Evolutionary conservation across 2,329 filamentous ascomycete genomes (phyloP), one percentile per base, ranked within the genome.

Genomic region (Elsinoe perseae): DNA sequence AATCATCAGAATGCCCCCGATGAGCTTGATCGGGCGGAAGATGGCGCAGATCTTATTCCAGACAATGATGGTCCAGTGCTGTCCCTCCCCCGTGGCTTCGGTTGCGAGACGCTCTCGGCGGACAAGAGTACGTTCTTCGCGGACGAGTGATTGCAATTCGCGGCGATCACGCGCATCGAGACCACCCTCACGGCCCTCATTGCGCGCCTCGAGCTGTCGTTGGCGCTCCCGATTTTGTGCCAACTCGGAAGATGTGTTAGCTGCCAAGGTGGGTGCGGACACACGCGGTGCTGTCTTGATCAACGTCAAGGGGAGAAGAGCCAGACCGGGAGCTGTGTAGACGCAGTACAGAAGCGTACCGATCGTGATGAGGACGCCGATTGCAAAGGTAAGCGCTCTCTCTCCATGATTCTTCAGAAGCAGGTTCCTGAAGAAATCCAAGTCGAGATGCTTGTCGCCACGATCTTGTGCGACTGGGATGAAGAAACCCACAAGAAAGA

Each of bases 401-500:
- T 97, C 92, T 59, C 90, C 91, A 69, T 91, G 87, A 68, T 95
- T 95, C 68, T 90, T 86, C 1, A 86, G 77, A 46, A 97, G 75
- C 9, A 97, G 76, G 56, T 82, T 82, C 74, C 87, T 92, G 81
- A 95, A 95, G 72, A 90, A 97, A 71, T 95, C 92, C 57, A 96
- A 77, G 64, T 95, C 89, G 65, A 86, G 79, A 66, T 89, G 83
- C 36, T 79, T 79, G 50, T 83, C 82, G 53, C 69, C 66, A 58
- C 79, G 78, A 60, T 84, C 78, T 59, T 82, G 86, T 4, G 87
- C 85, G 4, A 89, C 83, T 0, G 93, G 93, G 0, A 95, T 84
- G 69, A 98, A 96, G 76, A 97, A 95, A 42, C 93, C 93, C 25
- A 97, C 80, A 18, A 96, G 72, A 76, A 98, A 95, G 12, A 98